Conservation (phyloP, 2,329 filamentous ascomycete genomes). For the Fusarium siculi region DNA sequence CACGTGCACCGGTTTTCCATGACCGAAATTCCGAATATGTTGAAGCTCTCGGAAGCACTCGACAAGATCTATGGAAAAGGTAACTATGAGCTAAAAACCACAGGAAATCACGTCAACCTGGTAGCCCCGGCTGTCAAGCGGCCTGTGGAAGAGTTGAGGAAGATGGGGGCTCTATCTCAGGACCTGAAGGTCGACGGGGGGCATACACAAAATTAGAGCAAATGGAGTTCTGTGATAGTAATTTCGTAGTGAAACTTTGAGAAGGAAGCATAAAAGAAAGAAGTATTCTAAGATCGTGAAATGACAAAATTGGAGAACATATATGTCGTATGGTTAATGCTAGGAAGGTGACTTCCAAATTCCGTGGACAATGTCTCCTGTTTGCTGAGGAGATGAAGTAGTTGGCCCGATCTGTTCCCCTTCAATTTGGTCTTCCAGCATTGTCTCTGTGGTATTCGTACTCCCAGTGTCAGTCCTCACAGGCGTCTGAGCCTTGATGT, state of each 20-base stretch:
- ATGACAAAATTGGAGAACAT: too few relatives aligned
- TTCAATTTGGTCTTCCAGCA: neutral
- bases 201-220: neutral
- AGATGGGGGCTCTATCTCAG: neutral
- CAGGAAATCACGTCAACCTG: neutral
- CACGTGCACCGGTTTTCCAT: neutral
- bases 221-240: neutral
- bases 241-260: neutral
- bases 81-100: neutral
- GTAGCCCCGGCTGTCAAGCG: neutral
- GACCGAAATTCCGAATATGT: neutral
- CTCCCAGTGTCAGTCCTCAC: neutral
- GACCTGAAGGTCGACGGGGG: neutral
- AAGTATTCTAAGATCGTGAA: neutral
- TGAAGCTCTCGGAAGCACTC: neutral
- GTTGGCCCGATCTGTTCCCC: neutral
- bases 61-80: conserved; percentile 6
- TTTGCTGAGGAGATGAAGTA: neutral
- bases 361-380: neutral
- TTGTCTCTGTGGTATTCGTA: neutral
- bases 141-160: neutral
- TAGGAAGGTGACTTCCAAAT: neutral
- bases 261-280: fast-evolving
- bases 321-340: fast-evolving
- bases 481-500: neutral